Percentiles rank a stretch among this genome's conserved stretches.
Evolutionary conservation across 331 rosid genomes (phyloP).

Genomic region (Malus hybrid): DNA sequence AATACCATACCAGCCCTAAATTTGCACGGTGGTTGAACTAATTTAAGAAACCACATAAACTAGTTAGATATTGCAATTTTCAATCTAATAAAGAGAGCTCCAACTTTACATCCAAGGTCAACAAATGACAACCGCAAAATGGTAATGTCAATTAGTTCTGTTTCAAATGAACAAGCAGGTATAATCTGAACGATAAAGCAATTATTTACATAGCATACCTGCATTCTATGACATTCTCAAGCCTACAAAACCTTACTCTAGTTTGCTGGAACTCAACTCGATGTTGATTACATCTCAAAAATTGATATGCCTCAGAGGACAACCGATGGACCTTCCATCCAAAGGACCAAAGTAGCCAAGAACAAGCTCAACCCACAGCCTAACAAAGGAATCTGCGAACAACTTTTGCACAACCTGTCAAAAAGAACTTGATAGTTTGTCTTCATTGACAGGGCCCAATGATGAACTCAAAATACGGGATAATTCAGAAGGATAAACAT

Average conservation of each 20-base stretch:
- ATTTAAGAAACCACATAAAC: not conserved
- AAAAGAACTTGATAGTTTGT: conserved; percentile 8
- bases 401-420: conserved; percentile 27
- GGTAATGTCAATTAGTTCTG: not conserved
- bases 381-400: not conserved
- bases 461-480: not conserved
- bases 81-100: not conserved
- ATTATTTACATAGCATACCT: conserved; percentile 38
- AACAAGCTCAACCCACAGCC: conserved; percentile 12
- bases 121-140: not conserved
- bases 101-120: not conserved
- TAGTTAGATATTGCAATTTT: not conserved
- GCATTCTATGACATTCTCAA: conserved; percentile 1
- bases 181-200: conserved; percentile 11
- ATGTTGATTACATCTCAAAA: conserved; percentile 19
- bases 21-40: not conserved
- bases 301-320: not conserved
- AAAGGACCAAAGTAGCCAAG: conserved; percentile 8
- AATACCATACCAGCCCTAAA: not conserved
- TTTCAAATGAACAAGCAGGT: conserved; percentile 9
- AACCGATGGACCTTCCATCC: conserved; percentile 4
- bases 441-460: not conserved
- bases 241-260: conserved; percentile 23
- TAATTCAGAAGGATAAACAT: not conserved
- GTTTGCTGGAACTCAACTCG: conserved; percentile 18